Evolutionary conservation across 495 filamentous ascomycete species (phyloP), one percentile per base, ranked within the genome.

Genomic region (Penicillium soppii): DNA sequence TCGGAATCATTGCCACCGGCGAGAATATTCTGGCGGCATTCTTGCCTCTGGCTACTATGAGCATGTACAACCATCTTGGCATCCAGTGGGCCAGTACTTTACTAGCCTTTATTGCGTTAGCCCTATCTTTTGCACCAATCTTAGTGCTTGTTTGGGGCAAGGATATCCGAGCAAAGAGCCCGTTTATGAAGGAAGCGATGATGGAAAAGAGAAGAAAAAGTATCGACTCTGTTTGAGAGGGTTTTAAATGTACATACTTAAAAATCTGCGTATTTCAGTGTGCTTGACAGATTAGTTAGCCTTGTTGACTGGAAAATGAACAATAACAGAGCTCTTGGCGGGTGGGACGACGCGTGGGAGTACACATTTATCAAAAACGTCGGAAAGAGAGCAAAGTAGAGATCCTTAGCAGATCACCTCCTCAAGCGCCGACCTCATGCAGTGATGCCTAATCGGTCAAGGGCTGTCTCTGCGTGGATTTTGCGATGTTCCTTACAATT

Each of bases 101-200:
- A 13, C 39, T 72, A 5, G 70, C 44, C 19, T 68, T 73, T n/a
- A 33, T 71, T 21, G 46, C 58, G 7, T 44, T 71, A 39, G 32
- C 36, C 4, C 41, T 74, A 7, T 50, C 47, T 12, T 10, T 57
- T 46, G 52, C 63, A 7, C 71, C 71, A 2, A 43, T 65, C 20
- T 36, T 62, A 20, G 43, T 73, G 22, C 48, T 73, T 30, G 8
- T 57, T 10, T 65, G 61, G 63, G 69, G 68, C 1, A 56, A 41
- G 30, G 50, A 63, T 21, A 61, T 73, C 55, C 56, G 65, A 16
- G 49, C 42, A 12, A 15, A 57, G 5, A 73, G 69, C 50, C 63
- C 66, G 36, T 73, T 71, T 41, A 73, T 73, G 68, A 62, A 66
- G 17, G 63, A 65, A 39, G 60, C 62, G 4, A 67, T 65, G 56